phyloP scores from a whole-genome alignment of 768 basidiomycete species.

The Tephrocybe rancida region DNA sequence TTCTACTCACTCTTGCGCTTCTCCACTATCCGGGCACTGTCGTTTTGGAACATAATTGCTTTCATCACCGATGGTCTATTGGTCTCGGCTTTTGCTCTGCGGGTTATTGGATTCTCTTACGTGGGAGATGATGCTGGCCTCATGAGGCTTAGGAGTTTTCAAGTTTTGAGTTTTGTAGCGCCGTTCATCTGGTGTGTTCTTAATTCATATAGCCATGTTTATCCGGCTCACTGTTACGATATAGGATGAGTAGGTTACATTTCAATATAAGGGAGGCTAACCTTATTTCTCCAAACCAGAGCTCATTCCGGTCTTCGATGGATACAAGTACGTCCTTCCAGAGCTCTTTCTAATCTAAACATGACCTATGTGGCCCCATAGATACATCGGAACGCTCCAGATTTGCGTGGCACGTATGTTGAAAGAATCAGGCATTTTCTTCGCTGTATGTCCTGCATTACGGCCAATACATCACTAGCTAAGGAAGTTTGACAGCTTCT shows the following conservation, averaged over 20 bases:
- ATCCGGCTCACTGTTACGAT: neutral
- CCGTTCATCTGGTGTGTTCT: slow-evolving; percentile 80
- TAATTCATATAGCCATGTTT: neutral
- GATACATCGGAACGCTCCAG: slow-evolving; percentile 91
- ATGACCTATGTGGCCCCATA: slow-evolving; percentile 22
- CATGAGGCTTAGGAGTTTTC: slow-evolving; percentile 74
- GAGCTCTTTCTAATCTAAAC: neutral
- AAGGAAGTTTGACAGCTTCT: slow-evolving; percentile 55
- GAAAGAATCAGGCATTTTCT: slow-evolving; percentile 91
- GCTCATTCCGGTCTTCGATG: slow-evolving; percentile 79
- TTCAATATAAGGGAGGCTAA: neutral
- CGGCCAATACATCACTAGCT: neutral
- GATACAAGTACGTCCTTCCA: slow-evolving; percentile 61
- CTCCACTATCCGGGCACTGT: slow-evolving; percentile 79
- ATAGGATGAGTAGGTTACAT: slow-evolving; percentile 76
- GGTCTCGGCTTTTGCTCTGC: slow-evolving; percentile 71
- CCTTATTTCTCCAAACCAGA: slow-evolving; percentile 41
- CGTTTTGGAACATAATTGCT: slow-evolving; percentile 76
- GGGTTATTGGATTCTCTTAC: slow-evolving; percentile 56
- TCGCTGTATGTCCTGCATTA: slow-evolving; percentile 59
- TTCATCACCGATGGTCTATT: slow-evolving; percentile 76
- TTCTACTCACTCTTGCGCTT: slow-evolving; percentile 72
- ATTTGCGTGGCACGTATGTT: slow-evolving; percentile 94
- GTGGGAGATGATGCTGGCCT: slow-evolving; percentile 34
- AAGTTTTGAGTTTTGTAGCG: slow-evolving; percentile 84